These are phyloP conservation scores for Thelonectria olida DNA, from an alignment of 2,329 filamentous ascomycete genomes.

Conservation along the genomic window DNA sequence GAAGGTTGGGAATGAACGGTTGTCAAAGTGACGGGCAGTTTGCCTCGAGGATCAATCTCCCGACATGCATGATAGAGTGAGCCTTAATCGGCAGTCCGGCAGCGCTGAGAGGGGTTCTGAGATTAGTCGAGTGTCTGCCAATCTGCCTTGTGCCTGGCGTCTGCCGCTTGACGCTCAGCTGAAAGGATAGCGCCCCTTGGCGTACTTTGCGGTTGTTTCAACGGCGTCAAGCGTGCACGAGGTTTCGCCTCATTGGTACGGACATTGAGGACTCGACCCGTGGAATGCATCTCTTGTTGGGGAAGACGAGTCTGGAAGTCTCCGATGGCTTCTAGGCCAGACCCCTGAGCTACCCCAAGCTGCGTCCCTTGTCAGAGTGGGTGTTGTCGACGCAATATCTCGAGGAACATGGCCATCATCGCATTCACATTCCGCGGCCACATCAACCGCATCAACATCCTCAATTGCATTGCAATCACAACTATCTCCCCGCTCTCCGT, in stretches of 20 bases:
- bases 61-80: not conserved
- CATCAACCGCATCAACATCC: not conserved
- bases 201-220: conserved; percentile 6
- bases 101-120: not conserved
- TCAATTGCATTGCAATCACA: not conserved
- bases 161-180: conserved; percentile 29
- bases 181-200: conserved; percentile 34
- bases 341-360: not conserved
- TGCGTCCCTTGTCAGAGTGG: too few relatives aligned
- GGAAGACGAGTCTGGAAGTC: not conserved
- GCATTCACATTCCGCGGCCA: not conserved
- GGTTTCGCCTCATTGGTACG: not conserved
- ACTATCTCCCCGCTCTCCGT: not conserved
- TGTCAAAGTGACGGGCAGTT: not conserved
- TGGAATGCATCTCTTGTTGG: not conserved
- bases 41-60: not conserved
- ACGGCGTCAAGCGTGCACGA: conserved; percentile 9
- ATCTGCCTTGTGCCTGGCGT: conserved; percentile 25
- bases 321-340: not conserved
- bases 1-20: not conserved
- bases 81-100: conserved; percentile 7
- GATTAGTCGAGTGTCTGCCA: conserved; percentile 10
- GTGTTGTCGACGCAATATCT: not conserved
- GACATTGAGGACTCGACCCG: not conserved
- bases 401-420: not conserved